A percentile compares a stretch with the other conserved stretches of the same genome.
phyloP scores from a whole-genome alignment of 2,329 filamentous ascomycete genomes.

The Apiospora arundinis region DNA sequence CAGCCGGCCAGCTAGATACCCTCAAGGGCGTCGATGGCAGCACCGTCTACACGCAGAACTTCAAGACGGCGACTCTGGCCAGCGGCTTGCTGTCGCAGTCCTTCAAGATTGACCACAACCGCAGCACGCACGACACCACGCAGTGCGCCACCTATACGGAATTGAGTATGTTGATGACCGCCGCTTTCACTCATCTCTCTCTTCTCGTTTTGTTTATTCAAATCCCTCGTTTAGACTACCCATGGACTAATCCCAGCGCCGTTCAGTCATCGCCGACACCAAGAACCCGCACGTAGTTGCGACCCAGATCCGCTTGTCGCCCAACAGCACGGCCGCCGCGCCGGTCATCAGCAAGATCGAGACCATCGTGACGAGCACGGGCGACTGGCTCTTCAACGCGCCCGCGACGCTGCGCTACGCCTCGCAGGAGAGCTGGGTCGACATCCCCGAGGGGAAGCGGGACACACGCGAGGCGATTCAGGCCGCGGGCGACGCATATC shows the following conservation, averaged over 20 bases:
- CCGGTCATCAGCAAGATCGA: constrained; percentile 34
- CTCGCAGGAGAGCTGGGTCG: constrained; percentile 42
- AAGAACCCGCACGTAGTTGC: constrained; percentile 46
- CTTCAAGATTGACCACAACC: constrained; percentile 44
- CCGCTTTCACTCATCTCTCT: neutral
- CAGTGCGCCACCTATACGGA: constrained; percentile 46
- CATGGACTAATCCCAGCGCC: neutral
- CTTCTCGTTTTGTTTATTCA: neutral
- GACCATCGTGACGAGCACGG: constrained; percentile 42
- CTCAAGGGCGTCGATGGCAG: constrained; percentile 26
- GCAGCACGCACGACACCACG: constrained; percentile 45
- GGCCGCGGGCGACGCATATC: constrained; percentile 45
- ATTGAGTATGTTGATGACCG: constrained; percentile 29
- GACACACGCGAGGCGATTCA: constrained; percentile 43
- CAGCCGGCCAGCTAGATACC: constrained; percentile 28
- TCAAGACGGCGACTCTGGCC: constrained; percentile 38
- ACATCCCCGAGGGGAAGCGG: constrained; percentile 40
- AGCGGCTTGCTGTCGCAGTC: constrained; percentile 41
- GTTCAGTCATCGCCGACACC: constrained; percentile 36
- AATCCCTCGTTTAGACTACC: neutral
- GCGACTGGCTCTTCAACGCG: constrained; percentile 48
- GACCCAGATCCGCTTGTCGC: constrained; percentile 40
- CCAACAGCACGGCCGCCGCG: constrained; percentile 24
- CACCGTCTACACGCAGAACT: constrained; percentile 42
- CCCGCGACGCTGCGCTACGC: constrained; percentile 43